Percentiles rank a stretch among this genome's conserved stretches.
Evolutionary conservation across 2,329 filamentous ascomycete genomes (phyloP).

Genomic region (Fusarium sp.): DNA sequence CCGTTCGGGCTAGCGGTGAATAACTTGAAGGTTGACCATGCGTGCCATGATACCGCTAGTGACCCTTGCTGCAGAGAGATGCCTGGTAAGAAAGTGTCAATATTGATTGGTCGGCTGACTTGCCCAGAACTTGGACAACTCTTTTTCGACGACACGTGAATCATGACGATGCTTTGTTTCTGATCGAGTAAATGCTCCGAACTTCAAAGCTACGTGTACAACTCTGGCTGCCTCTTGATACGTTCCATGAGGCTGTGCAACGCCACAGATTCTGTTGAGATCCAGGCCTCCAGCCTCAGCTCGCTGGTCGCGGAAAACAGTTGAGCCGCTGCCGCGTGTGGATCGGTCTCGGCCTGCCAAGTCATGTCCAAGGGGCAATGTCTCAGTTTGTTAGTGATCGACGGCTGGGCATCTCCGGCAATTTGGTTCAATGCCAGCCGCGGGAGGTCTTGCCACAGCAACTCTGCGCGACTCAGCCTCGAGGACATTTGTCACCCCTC

Average conservation of each 20-base stretch:
- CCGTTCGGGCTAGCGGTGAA: neutral
- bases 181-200: neutral
- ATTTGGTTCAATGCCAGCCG: neutral
- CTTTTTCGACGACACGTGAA: constrained; percentile 33
- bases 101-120: constrained; percentile 26
- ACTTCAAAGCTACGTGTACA: neutral
- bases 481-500: constrained; percentile 28
- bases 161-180: neutral
- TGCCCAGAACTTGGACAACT: constrained; percentile 26
- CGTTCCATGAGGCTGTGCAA: constrained; percentile 1
- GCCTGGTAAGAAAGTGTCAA: neutral
- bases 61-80: constrained; percentile 32
- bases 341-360: constrained; percentile 24
- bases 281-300: neutral
- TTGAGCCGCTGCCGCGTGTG: constrained; percentile 1
- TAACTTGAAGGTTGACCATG: neutral
- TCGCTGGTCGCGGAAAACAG: neutral
- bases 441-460: neutral
- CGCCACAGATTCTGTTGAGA: constrained; percentile 5
- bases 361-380: constrained; percentile 5
- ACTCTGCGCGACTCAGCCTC: constrained; percentile 4
- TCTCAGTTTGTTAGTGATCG: constrained; percentile 22
- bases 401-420: constrained; percentile 2
- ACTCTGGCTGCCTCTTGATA: neutral
- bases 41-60: neutral